Evolutionary conservation across 2,329 filamentous ascomycete species (phyloP), one percentile per base, ranked within the genome.

Genomic region (Dactylellina sp.): DNA sequence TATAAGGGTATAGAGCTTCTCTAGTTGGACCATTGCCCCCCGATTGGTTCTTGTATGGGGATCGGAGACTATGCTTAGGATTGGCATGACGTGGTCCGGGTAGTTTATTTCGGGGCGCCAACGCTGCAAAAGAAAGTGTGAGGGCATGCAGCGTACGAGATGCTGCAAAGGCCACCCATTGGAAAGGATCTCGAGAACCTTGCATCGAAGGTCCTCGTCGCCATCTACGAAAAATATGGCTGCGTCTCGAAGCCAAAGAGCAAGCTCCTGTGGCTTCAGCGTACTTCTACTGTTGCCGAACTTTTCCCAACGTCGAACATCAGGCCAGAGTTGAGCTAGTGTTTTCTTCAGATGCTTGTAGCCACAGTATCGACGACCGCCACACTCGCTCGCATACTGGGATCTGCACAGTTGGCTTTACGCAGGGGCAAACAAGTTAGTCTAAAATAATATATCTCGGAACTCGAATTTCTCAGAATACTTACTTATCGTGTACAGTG

Each of bases 21-120:
- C 44, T n/a, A 53, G 24, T 44, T 22, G 49, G 2, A 24, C 7
- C 40, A 61, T 40, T 9, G 55, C 60, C 1, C 39, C 39, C 1
- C n/a, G 11, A 25, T 62, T 47, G 2, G 35, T 14, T 11, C 46
- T 20, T 12, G 61, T 53, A 28, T 56, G 32, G 0, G 61, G 61
- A 16, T 74, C 61, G 7, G 70, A 74, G 16, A 74, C 25, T 4
- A 74, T 66, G 1, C 37, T 52, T 0, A 74, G 25, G 24, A 66
- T 14, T 6, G 61, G 70, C 1, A 56, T 18, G 22, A 74, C 40
- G 32, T 74, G 70, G n/a, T 62, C 61, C n/a, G 18, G 53, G 44
- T 39, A 74, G 40, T 55, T 74, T 11, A 74, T 57, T 20, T 49
- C 35, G 18, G 70, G 52, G 0, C 20, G 24, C n/a, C 52, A 62